Conservation (phyloP, 208 protist genomes). For the Crithidia sp. region DNA sequence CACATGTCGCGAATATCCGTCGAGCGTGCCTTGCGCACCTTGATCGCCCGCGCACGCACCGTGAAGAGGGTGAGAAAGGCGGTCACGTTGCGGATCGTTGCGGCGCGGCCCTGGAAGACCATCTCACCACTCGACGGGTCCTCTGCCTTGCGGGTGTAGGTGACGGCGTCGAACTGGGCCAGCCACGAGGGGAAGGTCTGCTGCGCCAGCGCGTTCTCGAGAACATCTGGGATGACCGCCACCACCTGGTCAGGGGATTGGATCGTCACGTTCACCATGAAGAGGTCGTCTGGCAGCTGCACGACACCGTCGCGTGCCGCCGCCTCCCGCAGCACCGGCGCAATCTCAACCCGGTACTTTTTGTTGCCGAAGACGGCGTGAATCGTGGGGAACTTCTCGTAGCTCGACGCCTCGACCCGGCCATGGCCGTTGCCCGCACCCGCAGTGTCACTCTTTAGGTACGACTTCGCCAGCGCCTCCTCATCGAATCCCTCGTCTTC, state of each 20-base stretch:
- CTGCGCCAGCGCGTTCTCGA: slow-evolving; percentile 63
- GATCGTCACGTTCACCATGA: slow-evolving; percentile 78
- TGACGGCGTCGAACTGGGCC: slow-evolving; percentile 80
- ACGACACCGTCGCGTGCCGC: slow-evolving; percentile 47
- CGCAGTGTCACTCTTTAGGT: slow-evolving; percentile 2
- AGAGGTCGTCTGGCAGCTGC: slow-evolving; percentile 57
- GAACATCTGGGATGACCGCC: slow-evolving; percentile 81
- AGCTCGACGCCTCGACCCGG: slow-evolving; percentile 21
- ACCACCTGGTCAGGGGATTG: slow-evolving; percentile 53
- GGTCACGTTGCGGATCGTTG: slow-evolving; percentile 72
- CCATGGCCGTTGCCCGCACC: background rate
- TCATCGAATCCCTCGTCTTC: slow-evolving; percentile 12
- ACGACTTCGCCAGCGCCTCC: background rate
- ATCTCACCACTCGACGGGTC: slow-evolving; percentile 78
- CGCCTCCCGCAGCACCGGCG: slow-evolving; percentile 47
- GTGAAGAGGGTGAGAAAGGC: slow-evolving; percentile 85
- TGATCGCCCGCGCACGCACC: slow-evolving; percentile 61
- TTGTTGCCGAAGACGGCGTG: slow-evolving; percentile 41
- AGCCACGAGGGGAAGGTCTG: slow-evolving; percentile 77
- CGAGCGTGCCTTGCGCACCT: slow-evolving; percentile 70
- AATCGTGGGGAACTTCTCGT: slow-evolving; percentile 65
- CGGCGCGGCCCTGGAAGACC: slow-evolving; percentile 80
- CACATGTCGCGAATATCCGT: slow-evolving; percentile 90
- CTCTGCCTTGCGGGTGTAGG: slow-evolving; percentile 77
- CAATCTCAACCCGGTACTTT: slow-evolving; percentile 59